Conservation (phyloP, 2,329 filamentous ascomycete genomes). For the Apiospora aurea region DNA sequence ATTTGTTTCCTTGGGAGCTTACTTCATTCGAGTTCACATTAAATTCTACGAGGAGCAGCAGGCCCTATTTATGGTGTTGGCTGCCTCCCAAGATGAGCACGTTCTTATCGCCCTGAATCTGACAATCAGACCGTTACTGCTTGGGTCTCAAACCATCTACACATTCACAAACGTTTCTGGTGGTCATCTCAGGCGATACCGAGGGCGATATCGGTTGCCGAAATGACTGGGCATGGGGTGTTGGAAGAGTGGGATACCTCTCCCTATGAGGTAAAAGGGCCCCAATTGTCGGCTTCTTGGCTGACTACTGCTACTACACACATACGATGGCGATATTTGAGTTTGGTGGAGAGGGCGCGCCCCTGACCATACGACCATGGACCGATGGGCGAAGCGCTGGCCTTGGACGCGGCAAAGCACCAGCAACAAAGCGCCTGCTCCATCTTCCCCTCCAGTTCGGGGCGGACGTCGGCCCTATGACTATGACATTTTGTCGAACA, state of each 20-base stretch:
- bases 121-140: background rate
- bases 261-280: conserved; percentile 16
- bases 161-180: conserved; percentile 12
- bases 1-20: background rate
- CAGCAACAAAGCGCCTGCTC: conserved; percentile 1
- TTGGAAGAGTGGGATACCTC: background rate
- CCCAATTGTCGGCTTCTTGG: background rate
- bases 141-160: conserved; percentile 13
- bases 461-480: background rate
- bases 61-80: background rate
- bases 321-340: conserved; percentile 4
- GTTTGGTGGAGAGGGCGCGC: conserved; percentile 6
- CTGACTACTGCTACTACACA: background rate
- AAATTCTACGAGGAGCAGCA: background rate
- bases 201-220: conserved; percentile 11
- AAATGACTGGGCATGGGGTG: background rate
- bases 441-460: conserved; percentile 1
- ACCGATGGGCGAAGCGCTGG: background rate
- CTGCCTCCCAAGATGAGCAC: background rate
- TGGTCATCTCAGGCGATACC: conserved; percentile 11
- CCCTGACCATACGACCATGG: conserved; percentile 4
- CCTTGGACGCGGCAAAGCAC: background rate
- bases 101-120: background rate
- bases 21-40: background rate
- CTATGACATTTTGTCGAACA: background rate